Conservation (phyloP, 805 yeast species). For the Yamadazyma olivae region DNA sequence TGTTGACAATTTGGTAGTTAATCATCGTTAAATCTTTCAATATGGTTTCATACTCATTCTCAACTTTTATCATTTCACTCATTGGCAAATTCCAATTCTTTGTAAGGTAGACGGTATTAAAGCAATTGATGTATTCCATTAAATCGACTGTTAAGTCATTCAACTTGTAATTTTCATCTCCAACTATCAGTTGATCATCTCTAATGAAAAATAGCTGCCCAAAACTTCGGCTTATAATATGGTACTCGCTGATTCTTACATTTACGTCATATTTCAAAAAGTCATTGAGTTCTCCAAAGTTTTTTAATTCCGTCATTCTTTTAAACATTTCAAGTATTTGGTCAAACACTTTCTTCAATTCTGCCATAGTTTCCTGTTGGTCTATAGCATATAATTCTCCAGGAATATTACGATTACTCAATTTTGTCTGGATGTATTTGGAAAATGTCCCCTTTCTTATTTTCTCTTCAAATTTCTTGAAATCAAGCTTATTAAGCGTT, state of each 20-base stretch:
- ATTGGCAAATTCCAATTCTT: slow-evolving; percentile 11
- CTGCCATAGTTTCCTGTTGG: slow-evolving; percentile 18
- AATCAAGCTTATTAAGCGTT: slow-evolving; percentile 4
- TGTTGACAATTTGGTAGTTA: slow-evolving; percentile 27
- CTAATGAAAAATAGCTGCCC: slow-evolving; percentile 61
- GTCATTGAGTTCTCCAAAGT: slow-evolving; percentile 22
- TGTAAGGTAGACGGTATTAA: slow-evolving; percentile 11
- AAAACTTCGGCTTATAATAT: slow-evolving; percentile 58
- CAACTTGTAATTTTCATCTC: slow-evolving; percentile 31
- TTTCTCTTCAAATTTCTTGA: slow-evolving; percentile 2
- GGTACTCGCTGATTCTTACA: slow-evolving; percentile 18
- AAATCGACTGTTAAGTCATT: slow-evolving; percentile 25
- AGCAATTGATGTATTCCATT: slow-evolving; percentile 36
- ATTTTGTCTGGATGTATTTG: slow-evolving; percentile 32
- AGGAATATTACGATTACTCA: slow-evolving; percentile 37
- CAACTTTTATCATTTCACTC: slow-evolving; percentile 10
- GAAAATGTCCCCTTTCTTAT: slow-evolving; percentile 28
- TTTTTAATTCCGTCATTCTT: slow-evolving; percentile 15
- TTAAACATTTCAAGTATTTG: slow-evolving; percentile 17
- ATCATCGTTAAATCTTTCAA: slow-evolving; percentile 48
- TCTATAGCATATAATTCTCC: slow-evolving; percentile 24
- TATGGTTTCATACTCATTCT: slow-evolving; percentile 21
- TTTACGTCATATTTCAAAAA: slow-evolving; percentile 27
- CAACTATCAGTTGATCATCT: slow-evolving; percentile 59
- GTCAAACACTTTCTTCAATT: slow-evolving; percentile 18